Base-by-base conservation (phyloP, 164 flowering plant species). In the grape (Vitis vinifera) region DNA sequence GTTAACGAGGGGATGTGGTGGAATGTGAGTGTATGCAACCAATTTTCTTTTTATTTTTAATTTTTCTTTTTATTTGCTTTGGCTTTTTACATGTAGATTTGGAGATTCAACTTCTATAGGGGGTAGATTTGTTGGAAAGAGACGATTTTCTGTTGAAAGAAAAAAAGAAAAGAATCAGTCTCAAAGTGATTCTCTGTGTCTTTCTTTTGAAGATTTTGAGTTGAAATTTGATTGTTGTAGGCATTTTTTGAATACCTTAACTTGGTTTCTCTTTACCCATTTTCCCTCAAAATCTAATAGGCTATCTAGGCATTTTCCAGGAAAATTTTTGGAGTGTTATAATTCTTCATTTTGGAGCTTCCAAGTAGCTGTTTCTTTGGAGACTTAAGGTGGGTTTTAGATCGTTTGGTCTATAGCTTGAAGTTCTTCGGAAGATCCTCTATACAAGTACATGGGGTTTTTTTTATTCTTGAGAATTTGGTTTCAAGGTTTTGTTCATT, bases 111-210 rank as follows among this genome's bases (percentile, higher is more conserved):
- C 23, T 7, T 30, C 48, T 19, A 19, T 19, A 19, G 14, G 17
- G 63, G 63, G 51, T n/a, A 49, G 31, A 47, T 49, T 49, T n/a
- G 55, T 49, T 17, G 37, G 10, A 49, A 5, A 16, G 51, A 1
- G 11, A 37, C 10, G 52, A 10, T 8, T 11, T 1, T 0, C 13
- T 59, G 11, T 59, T n/a, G 12, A 51, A 30, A 13, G 66, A 37
- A 19, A 12, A 44, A 44, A 16, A 27, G 57, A 57, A 47, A 17
- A 30, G 73, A 64, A 62, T 57, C 47, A 11, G 58, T 65, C 70
- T 58, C 66, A 29, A 60, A 52, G 29, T 68, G 73, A 75, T 78
- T 75, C 81, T 58, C 6, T 23, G 50, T 59, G 73, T 72, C 71
- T 68, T 78, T 65, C 70, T 75, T 16, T 31, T 44, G 69, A 60